Evolutionary conservation across 148 eudicot species (phyloP).

Genomic region (Silene conica): DNA sequence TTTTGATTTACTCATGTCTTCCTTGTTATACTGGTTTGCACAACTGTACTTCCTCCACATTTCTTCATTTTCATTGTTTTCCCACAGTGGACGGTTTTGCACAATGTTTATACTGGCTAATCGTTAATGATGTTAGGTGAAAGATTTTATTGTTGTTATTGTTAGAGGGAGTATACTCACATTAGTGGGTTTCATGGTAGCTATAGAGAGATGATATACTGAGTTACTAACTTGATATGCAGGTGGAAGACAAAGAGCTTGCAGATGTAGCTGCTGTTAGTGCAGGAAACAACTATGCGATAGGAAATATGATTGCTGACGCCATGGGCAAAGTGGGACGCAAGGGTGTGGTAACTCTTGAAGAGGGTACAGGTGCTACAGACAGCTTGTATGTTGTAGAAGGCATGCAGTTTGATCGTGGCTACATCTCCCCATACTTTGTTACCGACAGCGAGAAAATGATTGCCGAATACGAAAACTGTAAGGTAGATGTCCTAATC

Average conservation of each 20-base stretch:
- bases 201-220: not conserved
- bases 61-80: too few relatives aligned
- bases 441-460: slow-evolving; percentile 69
- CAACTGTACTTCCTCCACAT: too few relatives aligned
- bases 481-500: slow-evolving; percentile 41
- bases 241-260: slow-evolving; percentile 94
- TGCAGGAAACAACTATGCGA: slow-evolving; percentile 94
- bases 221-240: slow-evolving; percentile 10
- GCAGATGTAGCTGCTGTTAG: slow-evolving; percentile 99
- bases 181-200: not conserved
- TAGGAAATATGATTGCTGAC: slow-evolving; percentile 92
- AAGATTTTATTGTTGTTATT: too few relatives aligned
- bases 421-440: slow-evolving; percentile 70
- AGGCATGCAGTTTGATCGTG: slow-evolving; percentile 71
- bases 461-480: slow-evolving; percentile 55
- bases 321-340: slow-evolving; percentile 94
- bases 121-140: too few relatives aligned
- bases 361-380: slow-evolving; percentile 80
- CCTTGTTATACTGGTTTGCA: too few relatives aligned
- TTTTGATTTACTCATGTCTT: too few relatives aligned
- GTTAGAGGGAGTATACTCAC: too few relatives aligned
- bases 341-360: slow-evolving; percentile 95
- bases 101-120: too few relatives aligned
- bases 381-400: slow-evolving; percentile 57
- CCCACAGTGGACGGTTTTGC: too few relatives aligned